Evolutionary conservation across 345 rosid species (phyloP).

Genomic region (Balakata baccata): DNA sequence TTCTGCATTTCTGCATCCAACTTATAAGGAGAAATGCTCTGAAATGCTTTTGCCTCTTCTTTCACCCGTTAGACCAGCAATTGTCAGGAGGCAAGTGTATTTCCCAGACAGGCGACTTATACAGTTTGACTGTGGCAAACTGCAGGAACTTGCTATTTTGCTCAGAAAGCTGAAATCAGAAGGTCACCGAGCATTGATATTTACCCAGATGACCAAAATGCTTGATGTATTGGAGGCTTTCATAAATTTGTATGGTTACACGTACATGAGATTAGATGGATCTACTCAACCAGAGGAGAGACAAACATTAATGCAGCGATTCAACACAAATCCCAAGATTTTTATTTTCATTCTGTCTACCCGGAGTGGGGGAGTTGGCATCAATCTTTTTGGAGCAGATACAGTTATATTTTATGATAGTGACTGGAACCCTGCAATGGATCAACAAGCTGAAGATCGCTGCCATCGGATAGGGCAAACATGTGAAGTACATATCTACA

Average conservation of each 20-base stretch:
- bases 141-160: conserved; percentile 90
- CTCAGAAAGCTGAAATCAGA: conserved; percentile 85
- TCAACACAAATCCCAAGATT: conserved; percentile 94
- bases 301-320: conserved; percentile 99
- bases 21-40: conserved; percentile 57
- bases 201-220: conserved; percentile 99
- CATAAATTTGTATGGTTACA: conserved; percentile 91
- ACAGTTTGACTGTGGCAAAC: conserved; percentile 98
- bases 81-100: conserved; percentile 90
- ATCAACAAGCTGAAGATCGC: conserved; percentile 99
- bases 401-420: conserved; percentile 99
- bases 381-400: conserved; percentile 98
- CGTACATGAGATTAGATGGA: conserved; percentile 99
- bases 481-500: conserved; percentile 93
- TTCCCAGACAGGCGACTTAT: conserved; percentile 97
- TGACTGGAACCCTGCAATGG: conserved; percentile 99
- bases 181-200: conserved; percentile 95
- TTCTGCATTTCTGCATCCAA: conserved; percentile 59
- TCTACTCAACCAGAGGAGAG: conserved; percentile 99
- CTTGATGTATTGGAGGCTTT: conserved; percentile 97
- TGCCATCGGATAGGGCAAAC: conserved; percentile 99
- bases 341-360: conserved; percentile 97
- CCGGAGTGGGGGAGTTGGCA: conserved; percentile 99
- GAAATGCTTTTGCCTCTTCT: conserved; percentile 70
- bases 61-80: conserved; percentile 88